Base-by-base conservation (phyloP, 768 basidiomycete species). In the Leccinum variicolor region DNA sequence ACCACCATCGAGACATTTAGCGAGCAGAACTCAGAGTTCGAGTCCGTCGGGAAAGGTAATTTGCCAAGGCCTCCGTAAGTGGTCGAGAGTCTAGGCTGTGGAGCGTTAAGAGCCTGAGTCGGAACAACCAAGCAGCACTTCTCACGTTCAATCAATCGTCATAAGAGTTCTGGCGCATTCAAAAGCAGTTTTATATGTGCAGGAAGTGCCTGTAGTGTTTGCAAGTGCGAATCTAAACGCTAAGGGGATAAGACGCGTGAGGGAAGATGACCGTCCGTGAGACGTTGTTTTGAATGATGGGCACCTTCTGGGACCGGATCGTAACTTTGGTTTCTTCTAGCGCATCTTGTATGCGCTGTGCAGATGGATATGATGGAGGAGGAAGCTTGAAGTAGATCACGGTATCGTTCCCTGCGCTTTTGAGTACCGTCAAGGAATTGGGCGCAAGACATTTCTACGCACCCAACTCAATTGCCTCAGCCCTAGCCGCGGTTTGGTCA, bases 401-500 rank as follows among this genome's bases (percentile, higher is more conserved):
- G 85, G 73, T 94, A 94, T 63, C 91, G 86, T 84, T 93, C 92
- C 74, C 92, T 94, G 72, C 71, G 66, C 82, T 84, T 82, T 83
- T 75, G 69, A 69, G 65, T 74, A 74, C 66, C 69, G 64, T 76
- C 74, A 71, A 60, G 73, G 54, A 51, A 52, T 14, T 31, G 48
- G 45, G 43, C 50, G 13, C 10, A 10, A 26, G 34, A 57, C 19
- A 58, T 50, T 33, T 57, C 48, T 61, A 87, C 92, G 82, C 76
- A 94, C 92, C 92, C 92, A 74, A 94, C 92, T n/a, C 92, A 93
- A 49, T 89, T 77, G 65, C 92, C 75, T 93, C 91, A n/a, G 80
- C 75, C 70, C 90, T 92, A 46, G 17, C 29, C 14, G 26, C 43
- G 50, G 26, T 56, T 53, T 52, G 29, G 55, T 60, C 25, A 50